Evolutionary conservation across 2,329 filamentous ascomycete genomes (phyloP).

Genomic region (Penicillium sp.): DNA sequence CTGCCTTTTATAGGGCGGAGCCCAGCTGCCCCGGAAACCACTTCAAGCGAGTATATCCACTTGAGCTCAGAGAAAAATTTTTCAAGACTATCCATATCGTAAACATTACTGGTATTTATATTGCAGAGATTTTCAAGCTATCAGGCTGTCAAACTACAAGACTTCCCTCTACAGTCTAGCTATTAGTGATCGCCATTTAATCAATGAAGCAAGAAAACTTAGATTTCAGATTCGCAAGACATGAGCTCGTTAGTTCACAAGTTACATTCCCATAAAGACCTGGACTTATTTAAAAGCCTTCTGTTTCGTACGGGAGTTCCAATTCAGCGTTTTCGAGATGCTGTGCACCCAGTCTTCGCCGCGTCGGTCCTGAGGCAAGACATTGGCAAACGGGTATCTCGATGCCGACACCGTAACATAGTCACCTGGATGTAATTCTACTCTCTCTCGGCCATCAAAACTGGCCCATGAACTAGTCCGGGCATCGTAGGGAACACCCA

Average conservation of each 20-base stretch:
- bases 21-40: constrained; percentile 34
- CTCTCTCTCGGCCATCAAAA: constrained; percentile 87
- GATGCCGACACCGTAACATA: constrained; percentile 55
- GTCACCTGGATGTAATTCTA: constrained; percentile 51
- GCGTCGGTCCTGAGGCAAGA: constrained; percentile 44
- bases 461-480: constrained; percentile 92
- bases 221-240: not conserved
- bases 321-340: constrained; percentile 52
- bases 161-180: not conserved
- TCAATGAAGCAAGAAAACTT: not conserved
- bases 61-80: not conserved
- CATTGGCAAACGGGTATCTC: constrained; percentile 53
- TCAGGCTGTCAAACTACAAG: not conserved
- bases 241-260: not conserved
- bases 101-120: not conserved
- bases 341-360: constrained; percentile 53
- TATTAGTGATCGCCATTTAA: not conserved
- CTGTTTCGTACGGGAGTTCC: constrained; percentile 51
- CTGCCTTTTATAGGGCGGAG: constrained; percentile 31
- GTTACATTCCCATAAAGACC: not conserved
- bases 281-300: constrained; percentile 36
- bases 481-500: constrained; percentile 93
- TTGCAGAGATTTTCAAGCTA: not conserved
- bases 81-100: not conserved
- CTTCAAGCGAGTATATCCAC: constrained; percentile 27